phyloP scores from a whole-genome alignment of 768 basidiomycete genomes.

The Tricholomella constricta region DNA sequence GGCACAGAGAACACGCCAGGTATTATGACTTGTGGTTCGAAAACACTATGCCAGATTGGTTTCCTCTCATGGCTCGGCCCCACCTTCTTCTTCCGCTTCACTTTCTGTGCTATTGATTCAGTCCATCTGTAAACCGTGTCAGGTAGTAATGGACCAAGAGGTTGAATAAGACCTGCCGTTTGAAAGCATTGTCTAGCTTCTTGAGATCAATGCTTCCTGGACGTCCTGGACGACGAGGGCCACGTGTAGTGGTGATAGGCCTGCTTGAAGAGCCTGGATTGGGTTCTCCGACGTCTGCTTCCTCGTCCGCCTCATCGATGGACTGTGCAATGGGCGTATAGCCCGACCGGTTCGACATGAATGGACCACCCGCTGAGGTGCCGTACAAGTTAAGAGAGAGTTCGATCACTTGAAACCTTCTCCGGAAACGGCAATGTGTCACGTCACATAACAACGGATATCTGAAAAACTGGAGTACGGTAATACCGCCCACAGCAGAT shows the following conservation, averaged over 20 bases:
- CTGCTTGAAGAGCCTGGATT: slow-evolving; percentile 26
- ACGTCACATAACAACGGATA: background rate
- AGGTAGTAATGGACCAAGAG: background rate
- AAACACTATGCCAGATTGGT: slow-evolving; percentile 80
- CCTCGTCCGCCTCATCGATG: slow-evolving; percentile 43
- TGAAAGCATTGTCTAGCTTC: slow-evolving; percentile 82
- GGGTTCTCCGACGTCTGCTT: slow-evolving; percentile 38
- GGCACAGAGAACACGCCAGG: slow-evolving; percentile 32
- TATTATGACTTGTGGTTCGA: slow-evolving; percentile 60
- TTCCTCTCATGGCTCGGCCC: slow-evolving; percentile 61
- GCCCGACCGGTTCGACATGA: slow-evolving; percentile 41
- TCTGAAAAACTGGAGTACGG: background rate
- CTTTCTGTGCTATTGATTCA: slow-evolving; percentile 81
- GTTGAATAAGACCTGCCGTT: slow-evolving; percentile 47
- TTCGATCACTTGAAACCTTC: slow-evolving; percentile 6
- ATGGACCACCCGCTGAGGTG: background rate
- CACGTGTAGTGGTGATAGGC: slow-evolving; percentile 25
- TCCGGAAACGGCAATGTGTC: background rate
- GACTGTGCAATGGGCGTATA: slow-evolving; percentile 50
- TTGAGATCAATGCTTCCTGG: slow-evolving; percentile 77
- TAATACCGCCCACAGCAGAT: too few species aligned
- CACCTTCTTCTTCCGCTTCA: slow-evolving; percentile 79
- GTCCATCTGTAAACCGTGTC: slow-evolving; percentile 62
- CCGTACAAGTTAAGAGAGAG: background rate
- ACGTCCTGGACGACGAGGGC: slow-evolving; percentile 39